Evolutionary conservation across 1,284 basidiomycete species (phyloP), one percentile per base, ranked within the genome.

Genomic region (Cutaneotrichosporon sp.): DNA sequence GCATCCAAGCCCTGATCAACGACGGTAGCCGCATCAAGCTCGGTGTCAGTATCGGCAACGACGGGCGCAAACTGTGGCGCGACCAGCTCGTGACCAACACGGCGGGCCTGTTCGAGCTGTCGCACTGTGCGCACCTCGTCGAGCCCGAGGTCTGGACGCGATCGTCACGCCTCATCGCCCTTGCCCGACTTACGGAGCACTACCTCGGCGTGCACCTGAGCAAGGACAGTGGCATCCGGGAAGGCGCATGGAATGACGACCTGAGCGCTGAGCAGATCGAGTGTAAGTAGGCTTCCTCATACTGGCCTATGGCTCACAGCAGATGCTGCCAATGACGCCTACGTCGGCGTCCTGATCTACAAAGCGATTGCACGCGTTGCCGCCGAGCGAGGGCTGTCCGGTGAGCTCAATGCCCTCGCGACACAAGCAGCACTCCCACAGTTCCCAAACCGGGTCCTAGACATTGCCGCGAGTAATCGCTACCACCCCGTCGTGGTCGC

Each of bases 311-410:
- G 8, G 24, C 19, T 37, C 32, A 46, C 38, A 1, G 1, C 11
- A 77, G 75, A 77, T 43, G 75, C 71, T 3, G 73, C 72, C 11
- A 74, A 77, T 60, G 76, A 77, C 56, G 75, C 75, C 5, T 73
- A 66, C 42, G 63, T 68, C 7, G 65, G 67, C 2, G 51, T 72
- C 5, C 61, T 71, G 9, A 58, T 76, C 34, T 72, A 63, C 56
- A 39, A 57, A 3, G 55, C 31, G 5, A 27, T 57, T 16, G 31
- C 32, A 19, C 20, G 25, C 2, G 46, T 49, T 4, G 54, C 49
- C 3, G 19, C 10, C 1, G 37, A 33, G 16, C 34, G 32, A 5
- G 49, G 44, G 4, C n/a, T 42, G 9, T 16, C n/a, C 5, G 25
- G 24, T 8, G 44, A 55, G 7, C 33, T 45, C 27, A 19, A 16